Evolutionary conservation across 2,329 filamentous ascomycete genomes (phyloP).

Genomic region (Hymenotorrendiella dingleyae): DNA sequence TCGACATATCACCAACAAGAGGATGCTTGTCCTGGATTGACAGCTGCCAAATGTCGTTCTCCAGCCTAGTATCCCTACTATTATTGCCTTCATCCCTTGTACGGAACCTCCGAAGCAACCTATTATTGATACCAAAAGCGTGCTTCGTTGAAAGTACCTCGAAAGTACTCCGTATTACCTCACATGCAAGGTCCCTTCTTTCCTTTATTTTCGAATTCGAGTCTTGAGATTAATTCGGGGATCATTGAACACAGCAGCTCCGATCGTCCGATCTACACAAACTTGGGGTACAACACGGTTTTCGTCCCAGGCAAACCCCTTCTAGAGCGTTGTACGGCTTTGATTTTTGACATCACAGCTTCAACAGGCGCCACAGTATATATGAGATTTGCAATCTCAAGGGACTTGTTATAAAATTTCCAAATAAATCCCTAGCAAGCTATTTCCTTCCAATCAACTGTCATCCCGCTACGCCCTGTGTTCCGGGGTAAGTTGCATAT

Average conservation of each 20-base stretch:
- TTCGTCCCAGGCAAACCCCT: too few relatives aligned
- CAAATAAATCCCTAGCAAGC: too few relatives aligned
- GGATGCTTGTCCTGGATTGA: not conserved
- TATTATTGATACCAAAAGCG: not conserved
- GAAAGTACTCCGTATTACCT: not conserved
- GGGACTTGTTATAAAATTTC: too few relatives aligned
- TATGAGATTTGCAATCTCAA: too few relatives aligned
- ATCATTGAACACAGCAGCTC: constrained; percentile 7
- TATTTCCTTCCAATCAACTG: too few relatives aligned
- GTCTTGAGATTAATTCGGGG: constrained; percentile 3
- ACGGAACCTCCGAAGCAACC: not conserved
- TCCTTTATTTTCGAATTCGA: constrained; percentile 6
- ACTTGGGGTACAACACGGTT: too few relatives aligned
- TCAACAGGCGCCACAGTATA: too few relatives aligned
- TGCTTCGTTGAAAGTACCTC: not conserved
- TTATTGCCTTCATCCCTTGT: not conserved
- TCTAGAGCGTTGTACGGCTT: too few relatives aligned
- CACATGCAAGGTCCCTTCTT: constrained; percentile 9
- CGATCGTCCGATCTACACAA: constrained; percentile 6
- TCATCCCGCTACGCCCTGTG: too few relatives aligned
- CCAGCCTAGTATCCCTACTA: not conserved
- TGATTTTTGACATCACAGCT: too few relatives aligned
- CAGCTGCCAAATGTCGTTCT: not conserved
- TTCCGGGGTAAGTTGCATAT: too few relatives aligned
- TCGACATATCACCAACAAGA: not conserved